phyloP scores from a whole-genome alignment of 2,329 filamentous ascomycete species.

The Aspergillus sp. region DNA sequence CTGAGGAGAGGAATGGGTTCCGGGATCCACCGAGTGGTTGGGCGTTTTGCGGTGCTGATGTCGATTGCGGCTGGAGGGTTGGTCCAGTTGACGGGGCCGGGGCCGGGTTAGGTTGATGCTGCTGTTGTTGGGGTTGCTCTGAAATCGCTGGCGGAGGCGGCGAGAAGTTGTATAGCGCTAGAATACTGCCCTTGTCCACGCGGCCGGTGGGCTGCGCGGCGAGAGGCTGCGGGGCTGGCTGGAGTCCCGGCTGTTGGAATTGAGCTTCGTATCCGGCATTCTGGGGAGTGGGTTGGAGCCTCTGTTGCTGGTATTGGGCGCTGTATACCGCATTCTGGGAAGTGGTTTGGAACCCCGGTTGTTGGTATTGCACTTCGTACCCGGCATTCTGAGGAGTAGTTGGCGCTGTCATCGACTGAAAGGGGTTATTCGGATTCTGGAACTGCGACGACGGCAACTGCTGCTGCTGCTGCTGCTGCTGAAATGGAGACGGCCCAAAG shows the following conservation, averaged over 20 bases:
- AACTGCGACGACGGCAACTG: constrained; percentile 8
- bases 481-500: constrained; percentile 20
- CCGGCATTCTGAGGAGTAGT: constrained; percentile 15
- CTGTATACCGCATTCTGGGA: too few species aligned
- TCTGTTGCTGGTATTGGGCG: constrained; percentile 4
- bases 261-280: too few species aligned
- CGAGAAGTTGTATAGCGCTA: constrained; percentile 39
- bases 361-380: constrained; percentile 19
- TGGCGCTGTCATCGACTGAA: constrained; percentile 19
- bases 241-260: constrained; percentile 6
- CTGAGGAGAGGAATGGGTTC: constrained; percentile 16
- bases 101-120: constrained; percentile 14
- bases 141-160: constrained; percentile 26
- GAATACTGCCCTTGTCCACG: constrained; percentile 39
- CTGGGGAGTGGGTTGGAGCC: constrained; percentile 14
- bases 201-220: constrained; percentile 33
- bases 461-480: constrained; percentile 17
- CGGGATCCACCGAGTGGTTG: constrained; percentile 15
- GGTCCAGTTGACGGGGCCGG: constrained; percentile 12
- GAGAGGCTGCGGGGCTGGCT: constrained; percentile 20
- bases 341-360: constrained; percentile 11
- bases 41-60: constrained; percentile 9
- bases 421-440: constrained; percentile 24
- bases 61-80: constrained; percentile 15
- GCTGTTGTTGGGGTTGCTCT: constrained; percentile 21